phyloP scores from a whole-genome alignment of 345 rosid genomes.

The Brassica juncea region DNA sequence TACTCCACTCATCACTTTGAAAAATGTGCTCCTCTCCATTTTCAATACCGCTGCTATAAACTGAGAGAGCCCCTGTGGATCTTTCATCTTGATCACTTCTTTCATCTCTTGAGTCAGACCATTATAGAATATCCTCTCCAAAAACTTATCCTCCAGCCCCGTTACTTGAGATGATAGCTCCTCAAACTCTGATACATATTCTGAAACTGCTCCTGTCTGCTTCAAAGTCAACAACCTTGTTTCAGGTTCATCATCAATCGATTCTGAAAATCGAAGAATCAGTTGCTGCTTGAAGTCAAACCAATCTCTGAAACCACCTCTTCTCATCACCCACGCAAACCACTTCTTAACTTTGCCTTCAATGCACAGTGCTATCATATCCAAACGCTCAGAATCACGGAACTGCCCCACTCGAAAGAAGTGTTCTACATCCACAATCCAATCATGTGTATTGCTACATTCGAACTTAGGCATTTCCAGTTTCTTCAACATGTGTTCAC shows the following conservation, averaged over 20 bases:
- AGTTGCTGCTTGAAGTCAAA: not conserved
- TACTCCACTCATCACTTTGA: not conserved
- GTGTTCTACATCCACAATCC: not conserved
- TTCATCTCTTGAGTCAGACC: not conserved
- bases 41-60: not conserved
- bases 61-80: not conserved
- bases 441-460: not conserved
- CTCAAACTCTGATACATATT: not conserved
- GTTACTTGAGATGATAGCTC: not conserved
- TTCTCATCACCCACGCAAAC: not conserved
- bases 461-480: not conserved
- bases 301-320: not conserved
- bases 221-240: not conserved
- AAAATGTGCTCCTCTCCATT: not conserved
- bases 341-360: not conserved
- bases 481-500: not conserved
- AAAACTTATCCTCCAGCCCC: not conserved
- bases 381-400: not conserved
- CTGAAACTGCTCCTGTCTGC: not conserved
- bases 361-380: not conserved
- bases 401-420: not conserved
- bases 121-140: not conserved
- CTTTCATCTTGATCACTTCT: not conserved
- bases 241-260: not conserved
- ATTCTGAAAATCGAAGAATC: not conserved